Percentiles rank a stretch among this genome's conserved stretches.
Conservation (phyloP, 805 yeast species). For the Danielozyma ontarioensis region DNA sequence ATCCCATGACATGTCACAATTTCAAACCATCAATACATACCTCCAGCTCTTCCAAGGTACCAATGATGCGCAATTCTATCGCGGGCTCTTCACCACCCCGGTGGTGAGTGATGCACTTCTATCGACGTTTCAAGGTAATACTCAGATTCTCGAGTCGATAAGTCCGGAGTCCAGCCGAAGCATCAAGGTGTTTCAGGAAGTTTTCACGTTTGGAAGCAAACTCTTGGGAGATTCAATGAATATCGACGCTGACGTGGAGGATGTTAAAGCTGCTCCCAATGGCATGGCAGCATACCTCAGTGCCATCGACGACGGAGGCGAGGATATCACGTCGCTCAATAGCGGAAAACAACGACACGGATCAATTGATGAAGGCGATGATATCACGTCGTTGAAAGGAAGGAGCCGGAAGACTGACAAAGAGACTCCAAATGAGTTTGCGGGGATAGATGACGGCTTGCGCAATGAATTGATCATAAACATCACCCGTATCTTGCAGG, state of each 20-base stretch:
- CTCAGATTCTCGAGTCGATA: conserved; percentile 5
- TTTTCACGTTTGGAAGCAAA: conserved; percentile 15
- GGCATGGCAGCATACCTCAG: no score
- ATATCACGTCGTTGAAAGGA: conserved; percentile 14
- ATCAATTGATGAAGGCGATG: conserved; percentile 15
- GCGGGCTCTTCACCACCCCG: conserved; percentile 17
- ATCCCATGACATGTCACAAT: no score
- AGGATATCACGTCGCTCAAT: conserved; percentile 15
- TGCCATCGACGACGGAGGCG: conserved; percentile 16
- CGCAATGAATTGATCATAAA: conserved; percentile 17
- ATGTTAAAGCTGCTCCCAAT: neutral
- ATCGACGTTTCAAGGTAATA: conserved; percentile 16
- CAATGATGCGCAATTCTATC: conserved; percentile 17
- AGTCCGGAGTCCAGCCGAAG: neutral
- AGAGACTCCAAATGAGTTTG: conserved; percentile 4
- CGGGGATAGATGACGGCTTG: conserved; percentile 15
- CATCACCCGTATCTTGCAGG: conserved; percentile 16
- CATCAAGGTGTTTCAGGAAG: conserved; percentile 6
- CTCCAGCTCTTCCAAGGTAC: conserved; percentile 15
- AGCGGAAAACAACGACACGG: no score
- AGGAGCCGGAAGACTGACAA: neutral
- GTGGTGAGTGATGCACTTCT: conserved; percentile 19
- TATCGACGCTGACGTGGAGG: neutral
- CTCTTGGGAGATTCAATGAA: conserved; percentile 16
- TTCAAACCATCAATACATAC: conserved; percentile 14